Conservation (phyloP, 768 basidiomycete species). For the Austroboletus festivus region DNA sequence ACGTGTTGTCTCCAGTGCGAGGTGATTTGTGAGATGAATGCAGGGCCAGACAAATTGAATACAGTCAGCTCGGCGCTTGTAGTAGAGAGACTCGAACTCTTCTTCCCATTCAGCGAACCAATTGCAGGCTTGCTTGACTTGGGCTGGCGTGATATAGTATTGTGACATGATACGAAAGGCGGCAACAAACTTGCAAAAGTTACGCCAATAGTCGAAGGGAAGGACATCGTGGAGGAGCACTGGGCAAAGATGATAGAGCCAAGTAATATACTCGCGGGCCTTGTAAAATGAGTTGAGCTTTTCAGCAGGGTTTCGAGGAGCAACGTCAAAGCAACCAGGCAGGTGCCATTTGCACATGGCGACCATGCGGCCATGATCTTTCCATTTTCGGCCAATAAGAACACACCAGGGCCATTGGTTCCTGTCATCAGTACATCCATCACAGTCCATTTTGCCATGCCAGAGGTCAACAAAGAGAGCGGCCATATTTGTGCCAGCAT, state of each 20-base stretch:
- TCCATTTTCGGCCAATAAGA: no score
- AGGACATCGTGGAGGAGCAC: conserved; percentile 14
- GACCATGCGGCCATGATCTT: background rate
- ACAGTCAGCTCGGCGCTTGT: conserved; percentile 16
- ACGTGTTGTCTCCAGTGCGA: background rate
- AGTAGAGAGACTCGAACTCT: conserved; percentile 32
- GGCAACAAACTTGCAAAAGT: conserved; percentile 22
- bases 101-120: conserved; percentile 22
- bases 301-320: conserved; percentile 17
- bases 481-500: no score
- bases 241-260: conserved; percentile 14
- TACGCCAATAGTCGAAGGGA: conserved; percentile 10
- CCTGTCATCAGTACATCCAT: no score
- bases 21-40: conserved; percentile 22
- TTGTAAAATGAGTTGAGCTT: conserved; percentile 24
- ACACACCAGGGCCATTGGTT: no score
- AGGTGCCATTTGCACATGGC: conserved; percentile 9
- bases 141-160: conserved; percentile 12
- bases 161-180: conserved; percentile 24
- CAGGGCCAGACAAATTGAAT: conserved; percentile 32
- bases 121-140: conserved; percentile 1
- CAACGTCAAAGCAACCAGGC: conserved; percentile 12
- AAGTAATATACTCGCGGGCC: conserved; percentile 19
- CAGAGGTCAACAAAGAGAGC: no score
- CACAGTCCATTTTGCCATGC: no score